Evolutionary conservation across 176 grass and related monocot species (phyloP).

Genomic region (Oryza punctata): DNA sequence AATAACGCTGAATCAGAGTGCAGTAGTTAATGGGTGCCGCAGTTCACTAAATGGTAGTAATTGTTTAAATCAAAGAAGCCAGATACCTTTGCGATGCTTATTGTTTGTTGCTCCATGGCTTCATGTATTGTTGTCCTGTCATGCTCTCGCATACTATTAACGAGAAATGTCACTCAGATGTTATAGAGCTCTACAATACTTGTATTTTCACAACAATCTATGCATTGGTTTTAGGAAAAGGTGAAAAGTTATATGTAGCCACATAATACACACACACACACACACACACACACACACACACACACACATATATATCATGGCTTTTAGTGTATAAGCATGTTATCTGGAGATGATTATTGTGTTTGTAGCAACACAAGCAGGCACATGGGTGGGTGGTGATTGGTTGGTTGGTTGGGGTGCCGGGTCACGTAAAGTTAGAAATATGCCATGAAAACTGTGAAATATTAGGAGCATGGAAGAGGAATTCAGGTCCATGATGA

Average conservation of each 20-base stretch:
- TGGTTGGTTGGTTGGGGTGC: too few species aligned
- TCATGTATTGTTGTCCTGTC: slow-evolving; percentile 99
- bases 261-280: too few species aligned
- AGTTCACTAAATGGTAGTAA: not conserved
- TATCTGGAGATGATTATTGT: not conserved
- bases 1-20: slow-evolving; percentile 19
- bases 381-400: not conserved
- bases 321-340: not conserved
- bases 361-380: not conserved
- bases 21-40: not conserved
- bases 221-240: not conserved
- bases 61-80: slow-evolving; percentile 6
- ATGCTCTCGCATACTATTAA: slow-evolving; percentile 86
- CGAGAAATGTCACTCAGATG: slow-evolving; percentile 19
- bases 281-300: too few species aligned
- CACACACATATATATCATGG: too few species aligned
- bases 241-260: not conserved
- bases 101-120: slow-evolving; percentile 99
- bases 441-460: too few species aligned
- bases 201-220: slow-evolving; percentile 7
- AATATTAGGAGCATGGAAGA: too few species aligned
- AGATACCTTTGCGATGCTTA: slow-evolving; percentile 92
- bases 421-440: too few species aligned
- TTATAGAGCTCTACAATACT: not conserved
- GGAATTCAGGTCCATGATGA: too few species aligned